Evolutionary conservation across 2,329 filamentous ascomycete species (phyloP), one percentile per base, ranked within the genome.

Genomic region (Ascosphaera pollenicola): DNA sequence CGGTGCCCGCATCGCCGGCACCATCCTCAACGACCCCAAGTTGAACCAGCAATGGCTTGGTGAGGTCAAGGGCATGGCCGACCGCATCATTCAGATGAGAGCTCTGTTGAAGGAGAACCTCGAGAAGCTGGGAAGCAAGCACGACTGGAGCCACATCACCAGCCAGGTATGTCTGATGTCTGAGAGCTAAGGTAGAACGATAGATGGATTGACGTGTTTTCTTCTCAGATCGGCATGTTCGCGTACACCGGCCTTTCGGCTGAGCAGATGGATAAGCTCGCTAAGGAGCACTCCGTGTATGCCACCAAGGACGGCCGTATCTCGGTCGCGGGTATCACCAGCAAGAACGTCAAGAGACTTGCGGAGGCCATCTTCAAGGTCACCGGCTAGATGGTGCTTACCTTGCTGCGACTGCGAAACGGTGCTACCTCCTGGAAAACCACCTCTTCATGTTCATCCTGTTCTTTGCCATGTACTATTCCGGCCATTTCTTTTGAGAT

Each of bases 131-230:
- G 87, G 87, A 57, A 89, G 80, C 68, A 84, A 84, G 71, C 83
- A 91, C 63, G 82, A 95, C 68, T 98, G 89, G 89, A 81, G 78
- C 59, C 89, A 98, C 70, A 98, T 98, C 64, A 95, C 89, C 49
- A 85, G 70, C 63, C 83, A 92, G 61, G 62, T 64, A 53, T 40
- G 47, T 42, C 36, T 28, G 30, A 32, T 32, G 30, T 7, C 21
- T 4, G 10, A 24, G 4, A 24, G 21, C 10, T 4, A 24, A 10
- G 10, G 4, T 5, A 5, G 21, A 24, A 38, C 35, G 24, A 15
- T 17, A 21, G 8, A 21, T 30, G 13, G 11, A n/a, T 18, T 39
- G 11, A 13, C 8, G 17, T 4, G 8, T 18, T 2, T 3, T 15
- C 13, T 6, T 31, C 43, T 7, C 45, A 72, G 73, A 98, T 98